A percentile compares a stretch with the other conserved stretches of the same genome.
These are phyloP conservation scores for Trametes polyzona DNA, from an alignment of 1,284 basidiomycete species.

Conservation along the genomic window DNA sequence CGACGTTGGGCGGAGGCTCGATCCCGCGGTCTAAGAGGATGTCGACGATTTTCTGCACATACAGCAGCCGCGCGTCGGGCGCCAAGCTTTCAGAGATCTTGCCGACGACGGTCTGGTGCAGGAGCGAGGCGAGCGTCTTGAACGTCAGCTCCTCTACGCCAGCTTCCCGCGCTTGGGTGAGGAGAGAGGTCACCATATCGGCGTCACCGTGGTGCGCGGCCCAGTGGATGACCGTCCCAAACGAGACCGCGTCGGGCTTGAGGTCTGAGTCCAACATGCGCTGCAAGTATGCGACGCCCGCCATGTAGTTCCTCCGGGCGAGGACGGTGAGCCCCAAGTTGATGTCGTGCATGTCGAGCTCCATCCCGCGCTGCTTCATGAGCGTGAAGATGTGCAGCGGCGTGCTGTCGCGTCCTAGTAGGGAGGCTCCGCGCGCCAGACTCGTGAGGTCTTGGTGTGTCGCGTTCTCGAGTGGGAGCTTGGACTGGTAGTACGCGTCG, in stretches of 20 bases:
- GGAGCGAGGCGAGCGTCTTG: constrained; percentile 52
- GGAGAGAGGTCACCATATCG: constrained; percentile 47
- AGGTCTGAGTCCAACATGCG: constrained; percentile 53
- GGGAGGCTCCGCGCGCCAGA: constrained; percentile 62
- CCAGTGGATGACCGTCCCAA: constrained; percentile 62
- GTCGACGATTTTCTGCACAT: constrained; percentile 48
- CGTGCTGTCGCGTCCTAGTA: constrained; percentile 51
- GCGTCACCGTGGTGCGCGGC: constrained; percentile 51
- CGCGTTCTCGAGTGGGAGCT: constrained; percentile 51
- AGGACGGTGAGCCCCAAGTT: constrained; percentile 63
- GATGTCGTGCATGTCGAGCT: constrained; percentile 64
- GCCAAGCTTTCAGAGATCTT: constrained; percentile 28
- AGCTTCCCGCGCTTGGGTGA: constrained; percentile 41
- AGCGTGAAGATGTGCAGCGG: constrained; percentile 53
- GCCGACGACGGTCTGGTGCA: constrained; percentile 46
- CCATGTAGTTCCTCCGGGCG: constrained; percentile 50
- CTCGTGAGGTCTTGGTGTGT: constrained; percentile 58
- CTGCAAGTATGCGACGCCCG: constrained; percentile 50
- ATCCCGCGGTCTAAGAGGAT: constrained; percentile 40
- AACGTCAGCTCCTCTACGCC: constrained; percentile 43
- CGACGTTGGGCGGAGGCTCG: constrained; percentile 49
- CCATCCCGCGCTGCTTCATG: constrained; percentile 50
- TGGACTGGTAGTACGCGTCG: constrained; percentile 43
- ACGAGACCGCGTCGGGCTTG: constrained; percentile 53
- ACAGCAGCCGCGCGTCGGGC: constrained; percentile 42